These are phyloP conservation scores for Nakaseomyces nivariensis DNA, from an alignment of 1,139 yeast species.

Conservation along the genomic window DNA sequence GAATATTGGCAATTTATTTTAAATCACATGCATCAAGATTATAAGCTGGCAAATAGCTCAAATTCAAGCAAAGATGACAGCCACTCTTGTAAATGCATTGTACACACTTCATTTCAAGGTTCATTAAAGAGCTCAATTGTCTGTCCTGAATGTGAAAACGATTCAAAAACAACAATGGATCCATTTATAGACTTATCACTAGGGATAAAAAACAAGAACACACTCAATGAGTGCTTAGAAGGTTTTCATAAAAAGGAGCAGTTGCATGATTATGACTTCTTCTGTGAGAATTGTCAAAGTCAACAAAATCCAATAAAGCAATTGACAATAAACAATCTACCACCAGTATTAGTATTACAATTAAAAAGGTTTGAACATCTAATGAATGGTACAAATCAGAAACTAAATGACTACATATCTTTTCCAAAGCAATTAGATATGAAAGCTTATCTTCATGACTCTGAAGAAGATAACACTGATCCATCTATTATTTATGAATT, in stretches of 20 bases:
- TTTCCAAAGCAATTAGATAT: slow-evolving; percentile 68
- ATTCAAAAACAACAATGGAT: slow-evolving; percentile 59
- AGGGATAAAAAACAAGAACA: slow-evolving; percentile 42
- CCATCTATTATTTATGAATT: slow-evolving; percentile 53
- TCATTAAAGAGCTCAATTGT: slow-evolving; percentile 62
- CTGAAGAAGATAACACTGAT: slow-evolving; percentile 10
- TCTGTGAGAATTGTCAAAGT: slow-evolving; percentile 56
- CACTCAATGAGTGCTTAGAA: slow-evolving; percentile 55
- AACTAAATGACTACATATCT: slow-evolving; percentile 63
- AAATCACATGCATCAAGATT: slow-evolving; percentile 66
- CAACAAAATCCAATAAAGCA: slow-evolving; percentile 62
- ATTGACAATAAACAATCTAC: slow-evolving; percentile 54
- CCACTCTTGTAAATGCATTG: slow-evolving; percentile 55
- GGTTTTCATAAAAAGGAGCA: slow-evolving; percentile 70
- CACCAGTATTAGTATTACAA: slow-evolving; percentile 75
- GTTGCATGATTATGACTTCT: slow-evolving; percentile 56
- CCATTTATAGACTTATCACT: slow-evolving; percentile 86
- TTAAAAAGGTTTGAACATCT: slow-evolving; percentile 80
- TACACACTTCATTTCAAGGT: slow-evolving; percentile 74
- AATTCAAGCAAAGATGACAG: slow-evolving; percentile 8
- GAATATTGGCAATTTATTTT: slow-evolving; percentile 89
- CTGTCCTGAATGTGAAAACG: slow-evolving; percentile 58
- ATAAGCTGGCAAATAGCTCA: slow-evolving; percentile 17
- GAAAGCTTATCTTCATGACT: slow-evolving; percentile 43
- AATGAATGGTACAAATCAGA: slow-evolving; percentile 41